Conservation (phyloP, 192 early-diverging fungal species). For the Coemansia interrupta region DNA sequence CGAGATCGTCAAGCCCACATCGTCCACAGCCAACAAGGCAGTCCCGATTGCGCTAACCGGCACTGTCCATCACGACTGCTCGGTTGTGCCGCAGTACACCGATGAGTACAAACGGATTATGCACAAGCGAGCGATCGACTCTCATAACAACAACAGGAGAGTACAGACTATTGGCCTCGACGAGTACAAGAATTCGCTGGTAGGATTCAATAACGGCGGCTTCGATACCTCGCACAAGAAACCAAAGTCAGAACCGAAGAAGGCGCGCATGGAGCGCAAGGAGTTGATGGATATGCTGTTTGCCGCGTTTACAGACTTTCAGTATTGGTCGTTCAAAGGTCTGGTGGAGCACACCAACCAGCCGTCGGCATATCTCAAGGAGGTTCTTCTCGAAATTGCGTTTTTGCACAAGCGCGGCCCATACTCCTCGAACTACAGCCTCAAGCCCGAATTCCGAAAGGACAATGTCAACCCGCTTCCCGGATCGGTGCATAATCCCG, state of each 20-base stretch:
- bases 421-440: slow-evolving; percentile 73
- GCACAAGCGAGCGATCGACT: slow-evolving; percentile 60
- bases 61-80: slow-evolving; percentile 71
- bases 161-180: slow-evolving; percentile 22
- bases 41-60: slow-evolving; percentile 58
- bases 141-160: slow-evolving; percentile 35
- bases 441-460: slow-evolving; percentile 80
- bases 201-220: slow-evolving; percentile 32
- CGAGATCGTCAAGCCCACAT: slow-evolving; percentile 45
- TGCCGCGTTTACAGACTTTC: slow-evolving; percentile 68
- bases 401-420: slow-evolving; percentile 79
- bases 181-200: slow-evolving; percentile 47
- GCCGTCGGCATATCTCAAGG: slow-evolving; percentile 77
- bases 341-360: slow-evolving; percentile 78
- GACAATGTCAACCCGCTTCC: slow-evolving; percentile 14
- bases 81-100: slow-evolving; percentile 59
- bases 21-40: slow-evolving; percentile 43
- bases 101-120: slow-evolving; percentile 65
- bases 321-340: slow-evolving; percentile 85
- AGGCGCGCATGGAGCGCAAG: slow-evolving; percentile 77
- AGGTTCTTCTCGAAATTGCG: slow-evolving; percentile 76
- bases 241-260: slow-evolving; percentile 63
- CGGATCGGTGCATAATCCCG: slow-evolving; percentile 31
- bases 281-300: slow-evolving; percentile 86
- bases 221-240: slow-evolving; percentile 50